Base-by-base conservation (phyloP, 352 stramenopile genomes). In the Phytophthora niederhauseri region DNA sequence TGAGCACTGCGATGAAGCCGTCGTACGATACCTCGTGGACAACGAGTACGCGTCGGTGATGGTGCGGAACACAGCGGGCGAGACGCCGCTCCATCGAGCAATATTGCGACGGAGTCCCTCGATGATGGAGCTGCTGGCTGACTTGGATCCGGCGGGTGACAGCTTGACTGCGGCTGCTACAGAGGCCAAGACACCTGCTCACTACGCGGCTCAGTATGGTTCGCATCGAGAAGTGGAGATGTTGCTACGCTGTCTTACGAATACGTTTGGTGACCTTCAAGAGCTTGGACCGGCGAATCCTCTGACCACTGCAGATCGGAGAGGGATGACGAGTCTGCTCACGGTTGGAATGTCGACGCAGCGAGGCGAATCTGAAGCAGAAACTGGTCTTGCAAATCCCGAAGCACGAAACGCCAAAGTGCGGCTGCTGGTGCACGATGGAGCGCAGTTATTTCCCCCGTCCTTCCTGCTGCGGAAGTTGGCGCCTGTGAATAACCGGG, bases 1-100 rank as follows among this genome's bases (percentile, higher is more conserved):
- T 5, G 51, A 71, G 6, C 31, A 31, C n/a, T 19, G 52, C 19
- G 54, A 49, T 7, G 51, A 50, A 5, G 60, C 63, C 3, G 54
- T 66, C 17, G 34, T 73, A 4, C 70, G 56, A 17, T 62, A 73
- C 22, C 31, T 78, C 19, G 48, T 78, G 19, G 57, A 75, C 11
- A 65, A 54, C 24, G 50, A 55, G 9, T 69, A 78, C 22, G 62
- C 52, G 1, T 19, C 28, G 1, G 51, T 75, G 26, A 38, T 20
- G 19, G 57, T 26, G 2, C 49, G 46, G 9, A 67, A 77, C 26
- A 49, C 11, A 1, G 19, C 38, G 3, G 61, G 66, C 0, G 70
- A 77, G 51, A 66, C 70, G 12, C 56, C 57, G 6, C 28, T 72
- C 46, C 70, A 75, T 28, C 61, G 58, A 26, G 70, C 66, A 14